Evolutionary conservation across 2,329 filamentous ascomycete genomes (phyloP).

Genomic region (Huntiella abstrusa): DNA sequence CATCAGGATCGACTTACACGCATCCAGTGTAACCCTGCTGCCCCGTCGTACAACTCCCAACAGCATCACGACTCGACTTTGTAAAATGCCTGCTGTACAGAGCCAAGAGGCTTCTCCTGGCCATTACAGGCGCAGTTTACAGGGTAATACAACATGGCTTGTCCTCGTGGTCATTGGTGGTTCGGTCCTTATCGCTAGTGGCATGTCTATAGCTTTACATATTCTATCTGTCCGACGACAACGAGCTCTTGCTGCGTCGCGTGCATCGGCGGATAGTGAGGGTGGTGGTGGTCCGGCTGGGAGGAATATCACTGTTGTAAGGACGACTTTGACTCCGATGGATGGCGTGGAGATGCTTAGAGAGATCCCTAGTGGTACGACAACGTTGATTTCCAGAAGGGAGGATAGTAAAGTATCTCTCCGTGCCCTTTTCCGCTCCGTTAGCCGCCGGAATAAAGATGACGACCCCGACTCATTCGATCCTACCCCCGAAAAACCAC

Average conservation of each 20-base stretch:
- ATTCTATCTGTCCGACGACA: constrained; percentile 20
- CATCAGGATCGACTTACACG: too few relatives aligned
- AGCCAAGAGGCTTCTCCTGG: constrained; percentile 2
- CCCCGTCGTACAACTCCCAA: not conserved
- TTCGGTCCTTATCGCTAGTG: constrained; percentile 26
- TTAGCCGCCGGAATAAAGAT: not conserved
- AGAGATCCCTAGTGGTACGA: not conserved
- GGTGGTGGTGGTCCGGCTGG: too few relatives aligned
- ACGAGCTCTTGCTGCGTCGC: constrained; percentile 4
- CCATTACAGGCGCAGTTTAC: not conserved
- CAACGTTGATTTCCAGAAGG: not conserved
- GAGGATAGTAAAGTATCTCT: not conserved
- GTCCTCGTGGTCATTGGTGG: constrained; percentile 29
- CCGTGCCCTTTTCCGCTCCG: not conserved
- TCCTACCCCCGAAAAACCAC: not conserved
- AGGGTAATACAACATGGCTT: constrained; percentile 18
- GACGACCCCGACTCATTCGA: not conserved
- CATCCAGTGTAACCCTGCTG: too few relatives aligned
- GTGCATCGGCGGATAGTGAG: not conserved
- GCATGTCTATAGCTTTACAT: constrained; percentile 24
- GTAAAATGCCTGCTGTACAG: constrained; percentile 8
- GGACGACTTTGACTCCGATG: not conserved
- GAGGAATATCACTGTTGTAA: not conserved
- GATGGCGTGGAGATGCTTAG: not conserved
- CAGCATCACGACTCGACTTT: too few relatives aligned